These are phyloP conservation scores for Leucoagaricus sp. DNA, from an alignment of 1,284 basidiomycete genomes.

Conservation along the genomic window DNA sequence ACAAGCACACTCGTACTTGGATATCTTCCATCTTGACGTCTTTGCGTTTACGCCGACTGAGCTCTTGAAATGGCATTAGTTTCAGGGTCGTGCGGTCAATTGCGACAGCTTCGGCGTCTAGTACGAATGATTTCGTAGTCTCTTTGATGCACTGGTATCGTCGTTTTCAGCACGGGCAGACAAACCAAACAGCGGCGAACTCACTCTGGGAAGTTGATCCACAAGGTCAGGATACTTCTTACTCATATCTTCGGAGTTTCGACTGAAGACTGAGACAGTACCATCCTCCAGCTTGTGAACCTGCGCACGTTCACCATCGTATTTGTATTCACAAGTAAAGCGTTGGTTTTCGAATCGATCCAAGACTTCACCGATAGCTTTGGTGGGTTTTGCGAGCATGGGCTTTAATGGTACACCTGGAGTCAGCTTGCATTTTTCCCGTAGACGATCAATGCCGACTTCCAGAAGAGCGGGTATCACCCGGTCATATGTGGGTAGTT, in stretches of 20 bases:
- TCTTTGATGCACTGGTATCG: constrained; percentile 77
- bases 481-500: constrained; percentile 91
- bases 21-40: constrained; percentile 97
- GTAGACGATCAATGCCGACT: constrained; percentile 74
- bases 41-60: constrained; percentile 94
- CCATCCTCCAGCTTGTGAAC: constrained; percentile 85
- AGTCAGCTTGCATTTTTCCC: constrained; percentile 84
- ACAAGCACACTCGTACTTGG: constrained; percentile 93
- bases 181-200: constrained; percentile 23
- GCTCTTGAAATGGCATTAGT: constrained; percentile 96
- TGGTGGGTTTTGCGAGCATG: constrained; percentile 99
- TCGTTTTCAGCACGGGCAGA: constrained; percentile 5
- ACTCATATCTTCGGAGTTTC: constrained; percentile 99
- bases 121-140: constrained; percentile 83
- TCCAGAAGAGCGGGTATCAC: constrained; percentile 92
- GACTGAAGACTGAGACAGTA: constrained; percentile 86
- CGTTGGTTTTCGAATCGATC: constrained; percentile 95
- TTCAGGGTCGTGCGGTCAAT: constrained; percentile 85
- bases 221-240: constrained; percentile 98
- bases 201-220: constrained; percentile 85
- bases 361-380: constrained; percentile 98
- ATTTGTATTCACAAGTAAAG: constrained; percentile 99
- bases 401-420: constrained; percentile 97
- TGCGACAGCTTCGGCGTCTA: constrained; percentile 97
- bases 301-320: constrained; percentile 96